Evolutionary conservation across 1,284 basidiomycete genomes (phyloP).

Genomic region (Lignosus rhinocerotis): DNA sequence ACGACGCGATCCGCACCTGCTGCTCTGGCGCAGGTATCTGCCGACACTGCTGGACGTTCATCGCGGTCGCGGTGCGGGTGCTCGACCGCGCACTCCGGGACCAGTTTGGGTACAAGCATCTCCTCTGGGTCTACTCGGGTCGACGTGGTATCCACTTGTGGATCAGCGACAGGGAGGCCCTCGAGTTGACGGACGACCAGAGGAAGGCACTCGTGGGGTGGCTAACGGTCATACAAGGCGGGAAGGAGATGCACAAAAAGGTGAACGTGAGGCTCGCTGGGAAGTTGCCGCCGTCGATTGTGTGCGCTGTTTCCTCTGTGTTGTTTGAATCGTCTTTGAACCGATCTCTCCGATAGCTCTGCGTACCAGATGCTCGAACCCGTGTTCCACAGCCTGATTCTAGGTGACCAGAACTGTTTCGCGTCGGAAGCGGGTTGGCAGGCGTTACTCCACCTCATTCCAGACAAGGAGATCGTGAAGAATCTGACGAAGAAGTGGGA

Average conservation of each 20-base stretch:
- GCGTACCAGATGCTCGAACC: constrained; percentile 47
- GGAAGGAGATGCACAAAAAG: constrained; percentile 84
- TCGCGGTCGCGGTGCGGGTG: constrained; percentile 89
- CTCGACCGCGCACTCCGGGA: constrained; percentile 80
- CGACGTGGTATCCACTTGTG: constrained; percentile 98
- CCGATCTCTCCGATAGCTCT: neutral
- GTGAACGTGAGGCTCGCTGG: constrained; percentile 69
- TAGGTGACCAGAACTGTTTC: constrained; percentile 91
- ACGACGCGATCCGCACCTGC: constrained; percentile 95
- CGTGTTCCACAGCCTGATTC: constrained; percentile 70
- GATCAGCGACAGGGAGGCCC: constrained; percentile 90
- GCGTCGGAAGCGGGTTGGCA: constrained; percentile 71
- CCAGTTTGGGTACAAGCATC: constrained; percentile 80
- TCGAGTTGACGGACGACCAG: constrained; percentile 91
- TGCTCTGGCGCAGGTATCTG: constrained; percentile 94
- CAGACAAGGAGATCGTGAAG: constrained; percentile 53
- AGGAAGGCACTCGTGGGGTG: constrained; percentile 85
- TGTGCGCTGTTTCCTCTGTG: constrained; percentile 48
- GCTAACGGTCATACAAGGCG: constrained; percentile 85
- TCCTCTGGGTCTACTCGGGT: constrained; percentile 99
- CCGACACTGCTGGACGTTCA: constrained; percentile 92
- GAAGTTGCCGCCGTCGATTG: constrained; percentile 69
- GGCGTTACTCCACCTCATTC: constrained; percentile 74
- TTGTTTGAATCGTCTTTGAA: neutral
- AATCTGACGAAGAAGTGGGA: constrained; percentile 66